These are phyloP conservation scores for Antonospora locustae DNA, from an alignment of 371 early-diverging fungal species.

Conservation along the genomic window DNA sequence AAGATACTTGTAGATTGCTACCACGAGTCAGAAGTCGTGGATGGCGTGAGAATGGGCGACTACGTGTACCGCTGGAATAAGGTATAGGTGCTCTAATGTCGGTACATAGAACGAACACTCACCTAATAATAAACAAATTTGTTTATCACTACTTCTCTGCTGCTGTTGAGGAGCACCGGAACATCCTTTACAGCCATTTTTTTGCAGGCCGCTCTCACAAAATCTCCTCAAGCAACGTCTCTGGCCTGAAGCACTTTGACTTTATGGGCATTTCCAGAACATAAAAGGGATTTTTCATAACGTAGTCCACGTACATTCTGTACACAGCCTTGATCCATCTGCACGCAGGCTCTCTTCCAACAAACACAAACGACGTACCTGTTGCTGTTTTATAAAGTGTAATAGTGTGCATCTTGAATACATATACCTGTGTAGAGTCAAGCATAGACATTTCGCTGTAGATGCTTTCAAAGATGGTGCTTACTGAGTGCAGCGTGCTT, in stretches of 20 bases:
- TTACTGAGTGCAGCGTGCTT: slow-evolving; percentile 23
- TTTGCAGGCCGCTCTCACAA: too few relatives aligned
- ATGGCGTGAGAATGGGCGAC: background rate
- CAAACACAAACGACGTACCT: slow-evolving; percentile 23
- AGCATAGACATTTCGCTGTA: background rate
- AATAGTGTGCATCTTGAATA: slow-evolving; percentile 8
- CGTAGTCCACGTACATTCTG: slow-evolving; percentile 76
- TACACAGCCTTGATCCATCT: slow-evolving; percentile 61
- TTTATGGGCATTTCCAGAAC: slow-evolving; percentile 93
- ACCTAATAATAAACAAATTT: too few relatives aligned
- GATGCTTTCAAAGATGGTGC: slow-evolving; percentile 10
- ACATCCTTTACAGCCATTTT: too few relatives aligned
- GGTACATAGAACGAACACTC: too few relatives aligned
- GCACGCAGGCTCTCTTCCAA: slow-evolving; percentile 1
- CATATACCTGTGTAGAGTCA: background rate
- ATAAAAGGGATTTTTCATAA: slow-evolving; percentile 92
- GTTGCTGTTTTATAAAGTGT: slow-evolving; percentile 21
- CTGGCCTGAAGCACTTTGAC: slow-evolving; percentile 46
- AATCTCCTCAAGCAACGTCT: too few relatives aligned
- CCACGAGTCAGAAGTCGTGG: background rate
- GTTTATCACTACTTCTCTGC: too few relatives aligned
- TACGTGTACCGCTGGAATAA: too few relatives aligned
- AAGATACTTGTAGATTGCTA: slow-evolving; percentile 1
- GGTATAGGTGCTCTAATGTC: too few relatives aligned
- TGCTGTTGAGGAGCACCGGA: too few relatives aligned